These are phyloP conservation scores for Skeletonema potamos DNA, from an alignment of 108 stramenopile genomes.

Conservation along the genomic window DNA sequence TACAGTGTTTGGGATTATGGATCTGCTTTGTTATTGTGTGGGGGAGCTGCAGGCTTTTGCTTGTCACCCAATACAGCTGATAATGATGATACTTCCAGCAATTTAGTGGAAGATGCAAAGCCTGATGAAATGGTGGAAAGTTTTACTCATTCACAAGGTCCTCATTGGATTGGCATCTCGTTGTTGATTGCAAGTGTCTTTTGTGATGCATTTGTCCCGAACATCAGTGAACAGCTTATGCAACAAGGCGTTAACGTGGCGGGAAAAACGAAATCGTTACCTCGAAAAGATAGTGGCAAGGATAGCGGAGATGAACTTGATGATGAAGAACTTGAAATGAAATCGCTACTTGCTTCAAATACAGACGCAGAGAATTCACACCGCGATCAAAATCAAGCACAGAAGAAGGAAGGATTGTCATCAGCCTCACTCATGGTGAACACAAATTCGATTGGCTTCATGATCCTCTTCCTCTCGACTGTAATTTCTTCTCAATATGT, in stretches of 20 bases:
- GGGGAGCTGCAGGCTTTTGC: conserved; percentile 65
- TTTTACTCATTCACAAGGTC: neutral
- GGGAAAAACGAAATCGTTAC: conserved; percentile 3
- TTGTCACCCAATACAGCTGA: conserved; percentile 11
- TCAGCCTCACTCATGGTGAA: conserved; percentile 64
- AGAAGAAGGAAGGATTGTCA: conserved; percentile 38
- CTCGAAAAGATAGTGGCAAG: conserved; percentile 9
- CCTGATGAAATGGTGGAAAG: conserved; percentile 8
- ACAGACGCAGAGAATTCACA: neutral
- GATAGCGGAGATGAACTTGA: conserved; percentile 16
- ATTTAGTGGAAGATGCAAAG: conserved; percentile 1
- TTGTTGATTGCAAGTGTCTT: conserved; percentile 57
- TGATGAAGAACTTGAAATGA: conserved; percentile 30
- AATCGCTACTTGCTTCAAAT: conserved; percentile 10
- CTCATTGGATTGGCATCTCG: conserved; percentile 44
- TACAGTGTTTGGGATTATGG: conserved; percentile 53
- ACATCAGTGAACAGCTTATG: conserved; percentile 65
- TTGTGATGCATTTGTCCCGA: conserved; percentile 74
- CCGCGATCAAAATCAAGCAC: neutral
- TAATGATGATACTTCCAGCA: conserved; percentile 3
- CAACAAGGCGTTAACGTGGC: conserved; percentile 1
- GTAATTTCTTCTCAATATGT: conserved; percentile 35
- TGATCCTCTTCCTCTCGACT: conserved; percentile 31
- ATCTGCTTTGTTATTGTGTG: conserved; percentile 58
- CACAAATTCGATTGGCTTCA: conserved; percentile 60